Percentiles rank a stretch among this genome's conserved stretches.
phyloP scores from a whole-genome alignment of 2,329 filamentous ascomycete species.

The Ophiostoma himal-ulmi region DNA sequence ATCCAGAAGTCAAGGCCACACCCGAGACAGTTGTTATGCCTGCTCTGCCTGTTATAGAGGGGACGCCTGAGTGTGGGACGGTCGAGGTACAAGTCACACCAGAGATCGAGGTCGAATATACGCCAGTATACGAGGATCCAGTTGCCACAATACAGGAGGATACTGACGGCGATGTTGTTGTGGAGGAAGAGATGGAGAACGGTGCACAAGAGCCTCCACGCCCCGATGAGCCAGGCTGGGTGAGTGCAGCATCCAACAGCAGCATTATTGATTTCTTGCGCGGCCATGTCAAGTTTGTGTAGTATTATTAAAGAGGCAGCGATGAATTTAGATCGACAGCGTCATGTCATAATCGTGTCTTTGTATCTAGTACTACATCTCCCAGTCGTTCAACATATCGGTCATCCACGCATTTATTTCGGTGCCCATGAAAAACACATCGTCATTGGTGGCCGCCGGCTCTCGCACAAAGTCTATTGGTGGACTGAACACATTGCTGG shows the following conservation, averaged over 20 bases:
- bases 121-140: background rate
- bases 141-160: background rate
- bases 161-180: background rate
- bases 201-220: background rate
- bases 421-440: background rate
- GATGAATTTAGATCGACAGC: background rate
- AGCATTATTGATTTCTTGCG: slow-evolving; percentile 31
- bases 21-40: too few relatives aligned
- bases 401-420: slow-evolving; percentile 13
- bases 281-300: slow-evolving; percentile 27
- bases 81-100: background rate
- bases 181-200: background rate
- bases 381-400: slow-evolving; percentile 16
- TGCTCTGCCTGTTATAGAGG: background rate
- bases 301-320: background rate
- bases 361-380: background rate
- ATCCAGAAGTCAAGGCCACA: background rate
- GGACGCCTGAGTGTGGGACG: background rate
- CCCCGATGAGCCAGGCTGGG: slow-evolving; percentile 24
- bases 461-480: background rate
- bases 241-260: slow-evolving; percentile 27
- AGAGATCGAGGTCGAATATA: background rate
- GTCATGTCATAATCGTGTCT: background rate
- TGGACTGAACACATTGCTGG: background rate
- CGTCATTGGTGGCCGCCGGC: background rate